Evolutionary conservation across 2,329 filamentous ascomycete species (phyloP), one percentile per base, ranked within the genome.

Genomic region (Cladosporium velox): DNA sequence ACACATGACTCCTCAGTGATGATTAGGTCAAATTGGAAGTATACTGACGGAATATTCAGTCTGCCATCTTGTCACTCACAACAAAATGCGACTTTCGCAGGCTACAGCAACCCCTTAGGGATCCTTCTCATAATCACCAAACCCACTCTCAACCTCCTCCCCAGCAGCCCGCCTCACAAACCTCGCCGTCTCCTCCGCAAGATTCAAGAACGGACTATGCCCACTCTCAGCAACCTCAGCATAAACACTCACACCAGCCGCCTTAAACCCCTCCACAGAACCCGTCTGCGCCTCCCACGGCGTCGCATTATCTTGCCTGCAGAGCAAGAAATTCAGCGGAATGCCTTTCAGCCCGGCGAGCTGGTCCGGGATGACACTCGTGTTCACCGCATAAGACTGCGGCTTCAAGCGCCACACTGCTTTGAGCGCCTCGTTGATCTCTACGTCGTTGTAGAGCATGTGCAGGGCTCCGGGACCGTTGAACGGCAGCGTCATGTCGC

Each of bases 131-230:
- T 58, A 58, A 14, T 15, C 1, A 52, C 5, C 41, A 32, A 69
- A 61, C 18, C 65, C 66, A 34, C 32, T 69, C 28, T 65, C 57
- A 38, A 69, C 35, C 34, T 41, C 30, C 28, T 66, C 63, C 8
- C 66, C 65, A 2, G 67, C 66, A 49, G 47, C 64, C 11, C 30
- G 49, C 18, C 64, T 41, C 24, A 67, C 34, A 52, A 67, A 69
- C 59, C 44, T 67, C 49, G 67, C 64, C 5, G 57, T 66, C 60
- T 66, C 64, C 1, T 35, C 32, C 7, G 67, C 57, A 18, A 65
- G 54, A 41, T 55, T 67, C 60, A 69, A 51, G 34, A 69, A 69
- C 5, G 67, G 66, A 35, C 66, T 67, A 57, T 69, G 67, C 8
- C 66, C 55, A 55, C 63, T 67, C 59, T 57, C 24, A 26, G 63